Base-by-base conservation (phyloP, 2,329 filamentous ascomycete genomes). In the Epichloe hybrida region DNA sequence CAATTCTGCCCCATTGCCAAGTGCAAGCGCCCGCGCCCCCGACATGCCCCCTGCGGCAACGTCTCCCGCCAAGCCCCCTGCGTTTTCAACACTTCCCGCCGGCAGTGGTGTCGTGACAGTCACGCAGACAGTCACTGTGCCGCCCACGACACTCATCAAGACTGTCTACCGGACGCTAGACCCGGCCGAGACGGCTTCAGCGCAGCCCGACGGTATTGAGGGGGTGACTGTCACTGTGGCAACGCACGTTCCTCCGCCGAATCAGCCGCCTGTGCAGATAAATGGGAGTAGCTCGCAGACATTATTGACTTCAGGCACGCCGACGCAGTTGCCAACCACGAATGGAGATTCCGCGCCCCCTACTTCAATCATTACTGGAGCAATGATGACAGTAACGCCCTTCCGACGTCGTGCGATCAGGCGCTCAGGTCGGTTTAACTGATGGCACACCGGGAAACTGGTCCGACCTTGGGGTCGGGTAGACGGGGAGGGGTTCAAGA, bases 91-190 rank as follows among this genome's bases (percentile, higher is more conserved):
- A 17, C 17, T 2, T 17, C 17, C 17, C 17, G 2, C 17, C 1
- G 52, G 49, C 40, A 54, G 42, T 20, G 52, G 51, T 40, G 50
- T 54, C 45, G 54, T 59, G 43, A 64, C 65, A 6, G 65, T 66
- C 38, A 66, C 70, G 9, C 61, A 67, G 52, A 52, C 46, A 2
- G 48, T 52, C 34, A 73, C 70, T 1, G 64, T 69, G 44, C 61
- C 62, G 7, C 62, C 69, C 2, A 64, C 62, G n/a, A 68, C 70
- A 2, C 61, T 70, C 8, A 52, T 66, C n/a, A 67, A 64, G 0
- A 62, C 67, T 21, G 65, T 66, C 52, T 61, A 60, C 46, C 54
- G 58, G 23, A 72, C 68, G n/a, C 59, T 69, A 13, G 66, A 64
- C 15, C 20, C 27, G 4, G 27, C 20, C 23, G 15, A 40, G 11